Evolutionary conservation across 305 asterid genomes (phyloP).

Genomic region (Fraxinus platypoda): DNA sequence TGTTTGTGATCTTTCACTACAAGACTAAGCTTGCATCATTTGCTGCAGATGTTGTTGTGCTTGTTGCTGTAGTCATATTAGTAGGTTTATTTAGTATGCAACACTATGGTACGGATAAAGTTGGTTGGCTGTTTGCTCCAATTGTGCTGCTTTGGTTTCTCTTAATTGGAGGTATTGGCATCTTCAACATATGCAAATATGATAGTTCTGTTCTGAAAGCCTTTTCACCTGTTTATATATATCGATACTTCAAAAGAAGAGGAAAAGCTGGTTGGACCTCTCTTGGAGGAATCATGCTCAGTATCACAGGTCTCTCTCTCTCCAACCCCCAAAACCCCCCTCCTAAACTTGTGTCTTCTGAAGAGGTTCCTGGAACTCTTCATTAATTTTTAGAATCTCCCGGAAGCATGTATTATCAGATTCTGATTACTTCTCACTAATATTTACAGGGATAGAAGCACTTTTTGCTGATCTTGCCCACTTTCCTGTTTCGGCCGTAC

Average conservation of each 20-base stretch:
- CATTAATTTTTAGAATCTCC: not conserved
- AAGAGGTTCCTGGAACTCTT: constrained; percentile 3
- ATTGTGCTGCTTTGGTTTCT: constrained; percentile 89
- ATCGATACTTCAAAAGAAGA: constrained; percentile 63
- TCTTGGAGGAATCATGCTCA: constrained; percentile 96
- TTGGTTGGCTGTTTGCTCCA: constrained; percentile 98
- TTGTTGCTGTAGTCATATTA: constrained; percentile 81
- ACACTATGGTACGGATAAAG: constrained; percentile 93
- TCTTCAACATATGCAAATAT: constrained; percentile 70
- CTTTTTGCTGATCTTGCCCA: constrained; percentile 97
- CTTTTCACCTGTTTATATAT: constrained; percentile 78
- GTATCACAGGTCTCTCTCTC: constrained; percentile 75
- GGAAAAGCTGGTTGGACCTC: constrained; percentile 76
- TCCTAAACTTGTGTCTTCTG: not conserved
- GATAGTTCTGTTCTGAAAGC: constrained; percentile 84
- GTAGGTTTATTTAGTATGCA: constrained; percentile 94
- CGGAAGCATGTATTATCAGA: not conserved
- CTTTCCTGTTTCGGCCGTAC: constrained; percentile 88
- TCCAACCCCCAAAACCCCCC: not conserved
- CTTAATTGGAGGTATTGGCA: constrained; percentile 90
- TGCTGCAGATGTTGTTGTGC: constrained; percentile 76
- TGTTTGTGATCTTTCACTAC: not conserved
- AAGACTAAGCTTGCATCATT: constrained; percentile 22
- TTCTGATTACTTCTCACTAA: constrained; percentile 22
- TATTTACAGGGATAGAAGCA: constrained; percentile 90